Percentiles rank a stretch among this genome's conserved stretches.
Evolutionary conservation across 2,329 filamentous ascomycete species (phyloP).

Genomic region (Lachnellula hyalina): DNA sequence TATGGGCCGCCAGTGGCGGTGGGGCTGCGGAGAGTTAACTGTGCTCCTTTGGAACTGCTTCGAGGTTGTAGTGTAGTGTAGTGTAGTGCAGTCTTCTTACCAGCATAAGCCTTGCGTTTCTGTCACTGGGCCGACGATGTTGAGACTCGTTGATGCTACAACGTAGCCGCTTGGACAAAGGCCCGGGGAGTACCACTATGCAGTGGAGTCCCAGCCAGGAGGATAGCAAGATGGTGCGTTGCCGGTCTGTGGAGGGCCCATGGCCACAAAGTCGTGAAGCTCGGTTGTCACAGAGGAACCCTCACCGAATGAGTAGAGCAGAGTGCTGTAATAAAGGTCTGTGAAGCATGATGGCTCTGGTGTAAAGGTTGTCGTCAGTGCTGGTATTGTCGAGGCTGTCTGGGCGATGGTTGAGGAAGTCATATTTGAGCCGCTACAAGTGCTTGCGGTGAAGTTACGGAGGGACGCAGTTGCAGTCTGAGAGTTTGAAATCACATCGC

Average conservation of each 20-base stretch:
- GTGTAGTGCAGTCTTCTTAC: background rate
- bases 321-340: background rate
- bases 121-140: background rate
- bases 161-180: slow-evolving; percentile 1
- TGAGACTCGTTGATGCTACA: background rate
- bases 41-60: too few relatives aligned
- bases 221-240: background rate
- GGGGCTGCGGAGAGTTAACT: background rate
- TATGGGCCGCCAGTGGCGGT: background rate
- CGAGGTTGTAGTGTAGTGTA: background rate
- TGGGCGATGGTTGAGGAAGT: too few relatives aligned
- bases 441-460: too few relatives aligned
- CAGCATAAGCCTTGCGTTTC: background rate
- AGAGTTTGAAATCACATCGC: too few relatives aligned
- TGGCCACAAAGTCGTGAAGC: background rate
- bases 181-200: background rate
- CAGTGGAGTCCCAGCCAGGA: background rate
- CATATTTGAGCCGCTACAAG: too few relatives aligned
- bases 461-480: too few relatives aligned
- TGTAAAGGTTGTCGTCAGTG: background rate
- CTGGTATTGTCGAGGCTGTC: too few relatives aligned
- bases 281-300: background rate
- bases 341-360: background rate
- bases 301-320: background rate
- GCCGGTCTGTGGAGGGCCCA: background rate